Percentiles rank a stretch among this genome's conserved stretches.
These are phyloP conservation scores for Mycogone perniciosa DNA, from an alignment of 2,329 filamentous ascomycete genomes.

Conservation along the genomic window DNA sequence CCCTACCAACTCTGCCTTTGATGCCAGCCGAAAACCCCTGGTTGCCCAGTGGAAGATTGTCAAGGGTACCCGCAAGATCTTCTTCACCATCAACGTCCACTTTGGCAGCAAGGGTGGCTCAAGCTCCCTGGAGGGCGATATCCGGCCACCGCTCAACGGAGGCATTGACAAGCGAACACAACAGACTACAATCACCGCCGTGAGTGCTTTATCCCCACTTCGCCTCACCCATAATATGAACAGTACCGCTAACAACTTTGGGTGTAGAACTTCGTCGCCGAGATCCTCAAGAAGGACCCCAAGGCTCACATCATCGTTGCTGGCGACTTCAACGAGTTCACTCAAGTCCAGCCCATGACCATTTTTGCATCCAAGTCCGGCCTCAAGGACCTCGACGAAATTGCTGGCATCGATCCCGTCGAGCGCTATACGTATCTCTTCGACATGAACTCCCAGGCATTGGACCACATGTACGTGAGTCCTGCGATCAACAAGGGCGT, in stretches of 20 bases:
- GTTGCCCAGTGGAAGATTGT: slow-evolving; percentile 59
- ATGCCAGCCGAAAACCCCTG: slow-evolving; percentile 58
- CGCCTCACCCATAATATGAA: not conserved
- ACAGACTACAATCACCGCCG: slow-evolving; percentile 54
- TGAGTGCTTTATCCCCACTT: slow-evolving; percentile 28
- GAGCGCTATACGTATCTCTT: slow-evolving; percentile 69
- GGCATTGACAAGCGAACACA: slow-evolving; percentile 49
- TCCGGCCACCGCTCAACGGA: slow-evolving; percentile 59
- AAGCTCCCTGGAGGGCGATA: slow-evolving; percentile 57
- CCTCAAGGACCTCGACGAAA: slow-evolving; percentile 57
- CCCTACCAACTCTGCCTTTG: slow-evolving; percentile 54
- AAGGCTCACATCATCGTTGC: slow-evolving; percentile 53
- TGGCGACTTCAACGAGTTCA: slow-evolving; percentile 70
- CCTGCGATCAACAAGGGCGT: slow-evolving; percentile 38
- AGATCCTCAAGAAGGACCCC: slow-evolving; percentile 51
- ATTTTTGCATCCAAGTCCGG: slow-evolving; percentile 48
- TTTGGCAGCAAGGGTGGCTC: slow-evolving; percentile 61
- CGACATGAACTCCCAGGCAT: slow-evolving; percentile 61
- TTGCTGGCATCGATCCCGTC: slow-evolving; percentile 39
- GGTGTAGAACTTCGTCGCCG: slow-evolving; percentile 43
- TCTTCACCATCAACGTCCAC: slow-evolving; percentile 70
- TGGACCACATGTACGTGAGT: slow-evolving; percentile 66
- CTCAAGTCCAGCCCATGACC: slow-evolving; percentile 53
- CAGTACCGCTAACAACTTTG: not conserved
- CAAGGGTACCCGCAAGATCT: slow-evolving; percentile 42